Evolutionary conservation across 1,284 basidiomycete genomes (phyloP), one percentile per base, ranked within the genome.

Genomic region (Testicularia cyperi): DNA sequence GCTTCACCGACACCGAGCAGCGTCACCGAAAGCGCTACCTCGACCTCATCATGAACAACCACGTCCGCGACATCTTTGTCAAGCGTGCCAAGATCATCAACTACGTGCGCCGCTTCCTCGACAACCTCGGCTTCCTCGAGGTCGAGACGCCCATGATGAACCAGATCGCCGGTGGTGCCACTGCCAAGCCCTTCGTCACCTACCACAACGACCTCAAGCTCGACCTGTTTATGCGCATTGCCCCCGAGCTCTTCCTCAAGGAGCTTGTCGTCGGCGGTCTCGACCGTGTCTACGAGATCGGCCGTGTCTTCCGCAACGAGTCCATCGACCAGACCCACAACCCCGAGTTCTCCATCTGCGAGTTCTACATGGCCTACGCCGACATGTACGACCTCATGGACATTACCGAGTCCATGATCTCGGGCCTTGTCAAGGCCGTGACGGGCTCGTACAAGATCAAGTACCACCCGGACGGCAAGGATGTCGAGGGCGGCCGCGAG

Each of bases 341-440:
- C 68, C 76, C 76, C 23, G 73, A 75, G 51, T 77, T 77, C 44
- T 90, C 90, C 16, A 95, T 97, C 79, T 98, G 94, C 83, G 94
- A 99, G 81, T 98, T 99, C 80, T 98, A 98, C 78, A 98, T 99
- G 94, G 94, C 94, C 21, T 98, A 97, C 75, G 94, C 94, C 58
- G 94, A 98, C 79, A 95, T 96, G 91, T 89, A 92, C 81, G 95
- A 98, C 77, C 64, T 98, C 54, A 97, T 98, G 94, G 92, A 97
- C 49, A 83, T 98, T 63, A 99, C 94, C 26, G 95, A 99, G 80
- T 80, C 81, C 35, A 83, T 99, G 81, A 79, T 97, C 28, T 89
- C 92, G 73, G 90, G 92, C 5, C 80, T 99, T 77, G 94, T 97
- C 76, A 89, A 88, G 83, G 84, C 83, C 68, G 79, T 98, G 44